phyloP scores from a whole-genome alignment of 495 filamentous ascomycete species.

The Apiosordaria backusii region DNA sequence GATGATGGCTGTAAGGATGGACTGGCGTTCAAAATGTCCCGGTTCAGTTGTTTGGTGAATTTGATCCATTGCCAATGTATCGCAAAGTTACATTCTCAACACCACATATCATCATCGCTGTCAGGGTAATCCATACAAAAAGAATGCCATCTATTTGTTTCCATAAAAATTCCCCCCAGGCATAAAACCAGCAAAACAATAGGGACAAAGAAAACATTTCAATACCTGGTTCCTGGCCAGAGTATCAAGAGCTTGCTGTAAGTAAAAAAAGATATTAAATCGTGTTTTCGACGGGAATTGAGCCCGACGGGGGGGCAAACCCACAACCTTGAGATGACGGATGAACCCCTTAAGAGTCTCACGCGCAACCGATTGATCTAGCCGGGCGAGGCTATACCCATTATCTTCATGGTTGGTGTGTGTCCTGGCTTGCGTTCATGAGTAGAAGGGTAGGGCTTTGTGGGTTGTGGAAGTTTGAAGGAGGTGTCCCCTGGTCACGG shows the following conservation, averaged over 20 bases:
- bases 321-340: neutral
- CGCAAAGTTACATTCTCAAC: too few species aligned
- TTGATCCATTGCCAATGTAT: too few species aligned
- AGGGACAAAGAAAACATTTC: too few species aligned
- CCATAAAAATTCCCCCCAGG: too few species aligned
- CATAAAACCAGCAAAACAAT: too few species aligned
- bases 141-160: too few species aligned
- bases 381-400: conserved; percentile 33
- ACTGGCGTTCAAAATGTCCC: too few species aligned
- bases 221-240: too few species aligned
- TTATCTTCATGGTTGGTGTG: neutral
- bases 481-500: neutral
- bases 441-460: neutral
- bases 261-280: neutral
- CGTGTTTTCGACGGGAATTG: neutral
- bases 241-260: neutral
- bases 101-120: too few species aligned
- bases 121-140: too few species aligned
- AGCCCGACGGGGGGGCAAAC: neutral
- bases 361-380: conserved; percentile 83
- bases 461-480: neutral
- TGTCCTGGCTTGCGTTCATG: neutral
- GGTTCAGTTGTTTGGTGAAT: too few species aligned
- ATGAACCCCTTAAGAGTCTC: conserved; percentile 60
- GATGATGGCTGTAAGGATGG: too few species aligned